phyloP scores from a whole-genome alignment of 1,284 basidiomycete genomes.

The Cutaneotrichosporon spelunceum region DNA sequence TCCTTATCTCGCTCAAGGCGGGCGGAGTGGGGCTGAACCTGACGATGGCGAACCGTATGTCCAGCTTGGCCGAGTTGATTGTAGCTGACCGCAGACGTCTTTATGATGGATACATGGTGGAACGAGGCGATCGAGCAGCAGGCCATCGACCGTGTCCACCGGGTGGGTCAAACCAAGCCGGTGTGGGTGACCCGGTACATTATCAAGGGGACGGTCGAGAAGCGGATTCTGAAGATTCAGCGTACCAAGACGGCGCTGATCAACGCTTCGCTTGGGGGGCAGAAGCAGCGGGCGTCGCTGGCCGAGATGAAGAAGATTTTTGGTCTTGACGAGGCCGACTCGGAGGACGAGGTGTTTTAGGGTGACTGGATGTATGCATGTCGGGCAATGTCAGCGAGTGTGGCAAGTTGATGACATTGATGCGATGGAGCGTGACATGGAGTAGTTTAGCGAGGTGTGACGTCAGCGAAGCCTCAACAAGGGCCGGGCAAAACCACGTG shows the following conservation, averaged over 20 bases:
- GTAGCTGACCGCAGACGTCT: slow-evolving; percentile 61
- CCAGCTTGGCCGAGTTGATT: neutral
- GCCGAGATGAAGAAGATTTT: slow-evolving; percentile 53
- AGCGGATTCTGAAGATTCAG: slow-evolving; percentile 77
- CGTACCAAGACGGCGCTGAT: slow-evolving; percentile 50
- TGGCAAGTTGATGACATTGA: neutral
- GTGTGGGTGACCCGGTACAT: slow-evolving; percentile 91
- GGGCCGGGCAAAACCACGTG: too few relatives aligned
- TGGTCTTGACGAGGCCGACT: slow-evolving; percentile 46
- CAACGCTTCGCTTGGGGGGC: slow-evolving; percentile 48
- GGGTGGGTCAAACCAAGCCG: slow-evolving; percentile 48
- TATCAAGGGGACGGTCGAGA: slow-evolving; percentile 61
- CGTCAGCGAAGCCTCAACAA: too few relatives aligned
- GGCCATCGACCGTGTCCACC: slow-evolving; percentile 61
- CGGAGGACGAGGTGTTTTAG: slow-evolving; percentile 41
- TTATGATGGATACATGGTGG: slow-evolving; percentile 98
- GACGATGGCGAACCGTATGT: slow-evolving; percentile 51
- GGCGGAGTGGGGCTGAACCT: slow-evolving; percentile 85
- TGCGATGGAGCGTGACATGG: too few relatives aligned
- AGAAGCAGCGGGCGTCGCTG: slow-evolving; percentile 43
- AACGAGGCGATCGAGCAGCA: slow-evolving; percentile 86
- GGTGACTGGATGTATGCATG: neutral
- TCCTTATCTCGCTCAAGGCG: slow-evolving; percentile 87
- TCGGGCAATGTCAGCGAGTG: too few relatives aligned
- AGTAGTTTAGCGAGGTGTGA: too few relatives aligned